Base-by-base conservation (phyloP, 108 stramenopile species). In the Stephanodiscus triporus region DNA sequence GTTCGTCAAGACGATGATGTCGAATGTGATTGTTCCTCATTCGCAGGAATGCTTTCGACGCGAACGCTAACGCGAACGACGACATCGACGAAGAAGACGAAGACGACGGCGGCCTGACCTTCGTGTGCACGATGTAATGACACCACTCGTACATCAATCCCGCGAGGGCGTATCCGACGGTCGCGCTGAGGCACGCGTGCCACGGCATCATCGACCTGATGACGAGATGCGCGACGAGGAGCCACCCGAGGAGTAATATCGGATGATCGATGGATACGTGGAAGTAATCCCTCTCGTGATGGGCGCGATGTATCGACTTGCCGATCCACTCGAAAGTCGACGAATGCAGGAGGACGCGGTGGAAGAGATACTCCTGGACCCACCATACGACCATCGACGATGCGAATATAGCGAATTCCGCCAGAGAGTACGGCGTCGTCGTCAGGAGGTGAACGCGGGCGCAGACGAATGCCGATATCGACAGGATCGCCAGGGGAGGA, bases 121-220 rank as follows among this genome's bases (percentile, higher is more conserved):
- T 77, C 19, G 89, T 90, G 61, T 90, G 89, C 5, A 88, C 89
- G 48, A 91, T 88, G 70, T 85, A 88, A 59, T 91, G 89, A 24
- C 84, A 70, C 86, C 86, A 91, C 76, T 91, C 89, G 49, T 91
- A 88, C 27, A 84, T 73, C 9, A 91, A 63, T 0, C 87, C 89
- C 4, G 89, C 86, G 37, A 66, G 11, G 9, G 81, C 73, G 58
- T 91, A 91, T 16, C 86, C 89, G 20, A 88, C 37, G 0, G 89
- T 84, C 13, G 89, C 84, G 45, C 68, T 65, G 2, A 88, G 59
- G 36, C 86, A 84, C 0, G 85, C 43, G 30, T 85, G 84, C 54
- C 78, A 71, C 14, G 87, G 87, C 38, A 91, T 62, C 14, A 77
- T 19, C 2, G 23, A 40, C 37, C 71, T 82, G 22, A 91, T 56